These are phyloP conservation scores for Beauveria varroae DNA, from an alignment of 2,329 filamentous ascomycete species.

Conservation along the genomic window DNA sequence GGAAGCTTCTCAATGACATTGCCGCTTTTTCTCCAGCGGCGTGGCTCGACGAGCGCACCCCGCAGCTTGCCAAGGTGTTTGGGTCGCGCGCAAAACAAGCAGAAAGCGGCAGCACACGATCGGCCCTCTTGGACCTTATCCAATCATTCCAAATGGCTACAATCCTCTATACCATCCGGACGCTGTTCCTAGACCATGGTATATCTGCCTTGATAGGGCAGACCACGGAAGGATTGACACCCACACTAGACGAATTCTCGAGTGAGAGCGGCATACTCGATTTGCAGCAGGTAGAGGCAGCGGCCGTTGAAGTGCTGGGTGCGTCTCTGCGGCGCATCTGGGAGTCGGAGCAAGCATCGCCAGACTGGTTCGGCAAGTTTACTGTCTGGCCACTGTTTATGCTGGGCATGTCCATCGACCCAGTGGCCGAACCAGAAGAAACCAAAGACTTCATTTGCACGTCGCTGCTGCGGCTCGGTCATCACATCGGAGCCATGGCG, in stretches of 20 bases:
- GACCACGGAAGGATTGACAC: too few species aligned
- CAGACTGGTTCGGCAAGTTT: conserved; percentile 11
- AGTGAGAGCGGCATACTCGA: neutral
- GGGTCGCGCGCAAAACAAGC: neutral
- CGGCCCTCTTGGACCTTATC: conserved; percentile 5
- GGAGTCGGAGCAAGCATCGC: neutral
- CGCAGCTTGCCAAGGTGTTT: neutral
- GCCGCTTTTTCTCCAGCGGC: neutral
- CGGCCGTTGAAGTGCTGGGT: neutral
- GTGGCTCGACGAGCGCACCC: neutral
- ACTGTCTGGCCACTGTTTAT: conserved; percentile 11
- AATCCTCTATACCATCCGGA: conserved; percentile 11
- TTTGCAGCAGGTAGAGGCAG: neutral
- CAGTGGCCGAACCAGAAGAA: neutral
- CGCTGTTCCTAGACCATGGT: conserved; percentile 10
- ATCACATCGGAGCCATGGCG: conserved; percentile 6
- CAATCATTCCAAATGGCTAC: conserved; percentile 3
- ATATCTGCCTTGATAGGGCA: neutral
- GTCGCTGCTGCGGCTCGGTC: conserved; percentile 3
- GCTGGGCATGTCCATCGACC: conserved; percentile 6
- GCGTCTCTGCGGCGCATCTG: conserved; percentile 4
- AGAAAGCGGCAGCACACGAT: neutral
- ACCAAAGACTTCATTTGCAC: neutral
- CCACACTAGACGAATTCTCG: too few species aligned
- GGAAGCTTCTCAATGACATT: neutral